Percentiles rank a stretch among this genome's conserved stretches.
phyloP scores from a whole-genome alignment of 1,284 basidiomycete species.

The Pseudozyma pruni region DNA sequence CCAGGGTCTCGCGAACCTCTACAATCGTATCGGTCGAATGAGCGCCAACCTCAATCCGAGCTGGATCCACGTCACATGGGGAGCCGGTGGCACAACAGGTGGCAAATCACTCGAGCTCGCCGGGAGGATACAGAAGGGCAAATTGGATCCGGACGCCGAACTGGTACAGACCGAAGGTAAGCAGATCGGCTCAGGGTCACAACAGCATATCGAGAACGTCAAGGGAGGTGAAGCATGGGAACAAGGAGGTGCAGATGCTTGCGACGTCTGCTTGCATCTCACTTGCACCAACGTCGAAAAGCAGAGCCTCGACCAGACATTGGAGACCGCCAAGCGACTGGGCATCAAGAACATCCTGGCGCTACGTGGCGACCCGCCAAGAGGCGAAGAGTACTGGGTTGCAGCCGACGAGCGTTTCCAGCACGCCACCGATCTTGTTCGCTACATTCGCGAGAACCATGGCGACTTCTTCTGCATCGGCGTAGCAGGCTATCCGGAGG shows the following conservation, averaged over 20 bases:
- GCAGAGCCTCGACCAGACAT: conserved; percentile 77
- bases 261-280: conserved; percentile 91
- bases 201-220: conserved; percentile 26
- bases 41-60: conserved; percentile 74
- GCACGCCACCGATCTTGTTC: conserved; percentile 88
- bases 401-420: conserved; percentile 85
- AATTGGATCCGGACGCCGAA: conserved; percentile 41
- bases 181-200: conserved; percentile 5
- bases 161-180: conserved; percentile 14
- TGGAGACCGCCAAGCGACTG: conserved; percentile 81
- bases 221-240: conserved; percentile 23
- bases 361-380: conserved; percentile 85
- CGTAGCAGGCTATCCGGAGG: conserved; percentile 93
- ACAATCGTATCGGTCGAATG: conserved; percentile 69
- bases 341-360: conserved; percentile 93
- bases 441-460: conserved; percentile 88
- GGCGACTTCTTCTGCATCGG: conserved; percentile 89
- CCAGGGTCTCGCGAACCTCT: conserved; percentile 78
- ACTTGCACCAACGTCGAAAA: conserved; percentile 95
- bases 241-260: conserved; percentile 76
- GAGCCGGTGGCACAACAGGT: conserved; percentile 92
- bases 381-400: conserved; percentile 91
- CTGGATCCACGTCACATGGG: conserved; percentile 85
- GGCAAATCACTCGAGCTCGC: conserved; percentile 85
- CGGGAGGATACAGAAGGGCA: conserved; percentile 59